Evolutionary conservation across 306 rosid species (phyloP).

Genomic region (Vicia villosa): DNA sequence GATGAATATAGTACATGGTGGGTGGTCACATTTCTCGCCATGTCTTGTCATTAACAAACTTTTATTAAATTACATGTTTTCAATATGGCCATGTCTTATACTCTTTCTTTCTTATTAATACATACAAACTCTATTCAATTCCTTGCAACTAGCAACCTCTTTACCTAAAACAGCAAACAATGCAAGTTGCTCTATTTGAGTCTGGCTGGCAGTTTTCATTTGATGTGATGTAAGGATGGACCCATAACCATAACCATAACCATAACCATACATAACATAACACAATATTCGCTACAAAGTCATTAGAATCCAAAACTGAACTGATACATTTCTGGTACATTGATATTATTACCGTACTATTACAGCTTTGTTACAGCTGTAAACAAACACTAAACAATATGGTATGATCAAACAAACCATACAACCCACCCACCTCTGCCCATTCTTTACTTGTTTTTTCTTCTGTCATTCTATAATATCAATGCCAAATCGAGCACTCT

Average conservation of each 20-base stretch:
- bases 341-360: conserved; percentile 23
- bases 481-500: conserved; percentile 19
- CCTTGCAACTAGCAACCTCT: not conserved
- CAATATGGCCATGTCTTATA: not conserved
- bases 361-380: conserved; percentile 43
- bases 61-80: not conserved
- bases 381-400: conserved; percentile 18
- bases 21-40: conserved; percentile 22
- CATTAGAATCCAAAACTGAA: conserved; percentile 5
- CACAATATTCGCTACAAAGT: not conserved
- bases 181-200: not conserved
- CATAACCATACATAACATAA: too few relatives aligned
- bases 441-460: conserved; percentile 20
- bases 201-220: not conserved
- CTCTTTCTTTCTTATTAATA: not conserved
- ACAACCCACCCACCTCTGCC: not conserved
- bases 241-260: not conserved
- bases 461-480: conserved; percentile 9
- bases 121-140: not conserved
- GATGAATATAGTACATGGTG: conserved; percentile 2
- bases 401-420: not conserved
- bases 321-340: not conserved
- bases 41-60: conserved; percentile 22
- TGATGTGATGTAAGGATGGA: not conserved
- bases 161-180: not conserved